These are phyloP conservation scores for Rhizophora apiculata DNA, from an alignment of 345 rosid genomes.

Conservation along the genomic window DNA sequence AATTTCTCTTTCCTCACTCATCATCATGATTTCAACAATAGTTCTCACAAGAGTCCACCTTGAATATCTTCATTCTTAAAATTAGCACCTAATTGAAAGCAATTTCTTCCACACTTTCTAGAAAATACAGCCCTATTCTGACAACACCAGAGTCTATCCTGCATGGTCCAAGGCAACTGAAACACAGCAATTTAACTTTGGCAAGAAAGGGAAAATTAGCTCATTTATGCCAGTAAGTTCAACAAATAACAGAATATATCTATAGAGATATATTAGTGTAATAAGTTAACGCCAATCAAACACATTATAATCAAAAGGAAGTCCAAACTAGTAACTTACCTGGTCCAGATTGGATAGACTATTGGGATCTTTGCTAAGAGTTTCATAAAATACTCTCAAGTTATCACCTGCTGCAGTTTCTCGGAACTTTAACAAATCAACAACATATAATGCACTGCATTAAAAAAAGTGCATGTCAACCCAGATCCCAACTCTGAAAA, in stretches of 20 bases:
- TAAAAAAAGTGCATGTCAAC: slow-evolving; percentile 24
- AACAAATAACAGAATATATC: not conserved
- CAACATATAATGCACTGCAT: slow-evolving; percentile 90
- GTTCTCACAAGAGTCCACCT: too few species aligned
- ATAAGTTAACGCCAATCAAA: slow-evolving; percentile 7
- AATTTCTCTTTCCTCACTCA: too few species aligned
- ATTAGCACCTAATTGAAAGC: too few species aligned
- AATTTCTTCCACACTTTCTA: too few species aligned
- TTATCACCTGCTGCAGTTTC: slow-evolving; percentile 98
- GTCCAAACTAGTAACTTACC: slow-evolving; percentile 25
- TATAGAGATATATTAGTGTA: not conserved
- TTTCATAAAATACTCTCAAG: slow-evolving; percentile 91
- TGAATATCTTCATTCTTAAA: too few species aligned
- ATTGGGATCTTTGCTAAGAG: slow-evolving; percentile 99
- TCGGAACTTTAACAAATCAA: slow-evolving; percentile 89
- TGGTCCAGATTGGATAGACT: slow-evolving; percentile 96
- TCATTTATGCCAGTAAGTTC: not conserved
- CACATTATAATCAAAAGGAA: not conserved
- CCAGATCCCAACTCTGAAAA: not conserved
- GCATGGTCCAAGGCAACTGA: not conserved
- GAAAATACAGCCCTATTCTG: too few species aligned
- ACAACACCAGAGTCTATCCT: too few species aligned
- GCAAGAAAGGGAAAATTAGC: too few species aligned
- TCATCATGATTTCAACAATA: too few species aligned
- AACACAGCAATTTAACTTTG: not conserved